Conservation (phyloP, 2,329 filamentous ascomycete genomes). For the Phoma sp. region DNA sequence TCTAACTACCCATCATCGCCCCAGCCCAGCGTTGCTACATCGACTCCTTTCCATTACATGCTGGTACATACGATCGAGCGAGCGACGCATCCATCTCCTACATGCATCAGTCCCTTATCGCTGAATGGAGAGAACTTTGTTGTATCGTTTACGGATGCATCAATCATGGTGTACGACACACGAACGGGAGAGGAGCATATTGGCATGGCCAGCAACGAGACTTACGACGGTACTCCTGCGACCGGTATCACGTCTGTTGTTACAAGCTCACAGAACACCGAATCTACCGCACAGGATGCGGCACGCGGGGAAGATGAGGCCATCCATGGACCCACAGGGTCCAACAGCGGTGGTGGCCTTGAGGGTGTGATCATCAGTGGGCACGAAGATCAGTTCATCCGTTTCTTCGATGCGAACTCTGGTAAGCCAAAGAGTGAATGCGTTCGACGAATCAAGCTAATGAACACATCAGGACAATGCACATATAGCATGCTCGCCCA, state of each 20-base stretch:
- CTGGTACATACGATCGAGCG: constrained; percentile 86
- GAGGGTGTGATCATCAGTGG: constrained; percentile 96
- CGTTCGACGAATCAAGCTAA: background rate
- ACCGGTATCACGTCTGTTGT: constrained; percentile 91
- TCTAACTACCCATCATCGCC: constrained; percentile 90
- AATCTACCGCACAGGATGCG: constrained; percentile 66
- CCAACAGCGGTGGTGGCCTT: constrained; percentile 73
- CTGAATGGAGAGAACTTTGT: constrained; percentile 86
- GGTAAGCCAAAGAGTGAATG: constrained; percentile 66
- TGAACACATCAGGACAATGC: constrained; percentile 77
- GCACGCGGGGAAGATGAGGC: constrained; percentile 76
- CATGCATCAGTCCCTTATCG: constrained; percentile 90
- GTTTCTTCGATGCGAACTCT: constrained; percentile 98
- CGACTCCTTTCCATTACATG: constrained; percentile 85
- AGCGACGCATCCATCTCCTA: constrained; percentile 76
- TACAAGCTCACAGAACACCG: constrained; percentile 82
- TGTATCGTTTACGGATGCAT: constrained; percentile 89
- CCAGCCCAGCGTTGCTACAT: constrained; percentile 85
- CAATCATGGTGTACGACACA: constrained; percentile 91
- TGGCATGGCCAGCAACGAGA: constrained; percentile 91
- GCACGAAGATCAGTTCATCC: constrained; percentile 93
- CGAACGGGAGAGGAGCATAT: constrained; percentile 89
- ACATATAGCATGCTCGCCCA: constrained; percentile 99
- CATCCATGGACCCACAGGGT: constrained; percentile 82
- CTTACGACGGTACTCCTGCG: constrained; percentile 84